These are phyloP conservation scores for Phytophthora sp. DNA, from an alignment of 352 stramenopile genomes.

Conservation along the genomic window DNA sequence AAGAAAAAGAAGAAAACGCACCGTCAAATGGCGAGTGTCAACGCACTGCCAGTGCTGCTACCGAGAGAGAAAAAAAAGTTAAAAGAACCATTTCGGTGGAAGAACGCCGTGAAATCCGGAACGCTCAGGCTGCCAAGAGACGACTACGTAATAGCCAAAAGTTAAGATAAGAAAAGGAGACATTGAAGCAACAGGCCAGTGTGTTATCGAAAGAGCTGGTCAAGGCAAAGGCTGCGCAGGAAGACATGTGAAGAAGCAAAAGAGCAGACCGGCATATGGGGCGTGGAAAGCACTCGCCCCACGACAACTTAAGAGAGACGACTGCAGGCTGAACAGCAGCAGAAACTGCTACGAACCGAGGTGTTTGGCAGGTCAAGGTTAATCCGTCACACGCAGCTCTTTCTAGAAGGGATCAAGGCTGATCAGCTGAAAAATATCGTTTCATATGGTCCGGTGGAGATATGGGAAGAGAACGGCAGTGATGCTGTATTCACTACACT, in stretches of 20 bases:
- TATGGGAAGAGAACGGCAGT: not conserved
- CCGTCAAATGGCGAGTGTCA: too few species aligned
- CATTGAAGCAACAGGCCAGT: slow-evolving; percentile 1
- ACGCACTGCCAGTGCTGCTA: too few species aligned
- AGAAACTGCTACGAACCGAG: slow-evolving; percentile 6
- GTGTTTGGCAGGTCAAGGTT: slow-evolving; percentile 1
- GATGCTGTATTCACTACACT: slow-evolving; percentile 1
- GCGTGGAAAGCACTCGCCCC: slow-evolving; percentile 18
- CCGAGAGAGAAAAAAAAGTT: too few species aligned
- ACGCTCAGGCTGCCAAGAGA: slow-evolving; percentile 11
- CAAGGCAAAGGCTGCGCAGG: not conserved
- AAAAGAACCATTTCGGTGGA: not conserved
- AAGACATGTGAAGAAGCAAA: not conserved
- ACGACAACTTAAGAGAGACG: slow-evolving; percentile 21
- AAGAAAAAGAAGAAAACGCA: too few species aligned
- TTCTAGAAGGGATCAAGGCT: not conserved
- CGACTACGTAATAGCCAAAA: slow-evolving; percentile 17
- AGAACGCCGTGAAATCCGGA: slow-evolving; percentile 14
- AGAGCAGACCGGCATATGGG: not conserved
- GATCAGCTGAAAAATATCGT: not conserved
- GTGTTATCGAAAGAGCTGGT: not conserved
- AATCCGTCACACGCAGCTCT: slow-evolving; percentile 10
- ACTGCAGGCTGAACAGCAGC: slow-evolving; percentile 8
- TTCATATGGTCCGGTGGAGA: not conserved
- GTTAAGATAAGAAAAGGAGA: slow-evolving; percentile 20